These are phyloP conservation scores for Diaporthe vaccinii DNA, from an alignment of 2,329 filamentous ascomycete species.

Conservation along the genomic window DNA sequence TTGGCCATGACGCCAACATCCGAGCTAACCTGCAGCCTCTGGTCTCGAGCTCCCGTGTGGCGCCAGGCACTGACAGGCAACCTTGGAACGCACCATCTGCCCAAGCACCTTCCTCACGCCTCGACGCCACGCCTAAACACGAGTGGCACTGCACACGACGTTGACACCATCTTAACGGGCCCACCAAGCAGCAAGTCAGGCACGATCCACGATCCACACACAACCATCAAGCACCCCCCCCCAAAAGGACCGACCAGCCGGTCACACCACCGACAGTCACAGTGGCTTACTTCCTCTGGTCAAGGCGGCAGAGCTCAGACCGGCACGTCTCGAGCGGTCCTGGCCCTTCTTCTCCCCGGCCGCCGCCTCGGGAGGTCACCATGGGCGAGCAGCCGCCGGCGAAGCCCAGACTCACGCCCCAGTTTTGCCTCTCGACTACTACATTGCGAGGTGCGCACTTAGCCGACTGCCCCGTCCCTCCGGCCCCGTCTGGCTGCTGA, in stretches of 20 bases:
- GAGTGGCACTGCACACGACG: neutral
- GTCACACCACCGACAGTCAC: slow-evolving; percentile 46
- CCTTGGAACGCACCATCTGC: no score
- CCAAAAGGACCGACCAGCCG: slow-evolving; percentile 34
- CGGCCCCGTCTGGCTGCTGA: neutral
- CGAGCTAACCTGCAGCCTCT: neutral
- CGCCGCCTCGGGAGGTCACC: slow-evolving; percentile 46
- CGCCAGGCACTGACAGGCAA: neutral
- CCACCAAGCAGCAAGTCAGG: neutral
- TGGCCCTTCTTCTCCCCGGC: slow-evolving; percentile 33
- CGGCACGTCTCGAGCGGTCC: slow-evolving; percentile 52
- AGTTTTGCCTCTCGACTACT: slow-evolving; percentile 82
- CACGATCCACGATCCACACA: slow-evolving; percentile 39
- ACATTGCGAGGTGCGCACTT: slow-evolving; percentile 73
- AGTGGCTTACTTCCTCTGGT: slow-evolving; percentile 66
- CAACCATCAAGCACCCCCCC: slow-evolving; percentile 44
- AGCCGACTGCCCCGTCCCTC: neutral
- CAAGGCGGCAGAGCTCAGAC: slow-evolving; percentile 54
- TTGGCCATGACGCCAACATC: slow-evolving; percentile 11
- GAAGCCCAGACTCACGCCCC: slow-evolving; percentile 72
- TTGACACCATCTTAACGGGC: neutral
- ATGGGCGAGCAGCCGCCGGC: slow-evolving; percentile 62
- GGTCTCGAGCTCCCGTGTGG: neutral
- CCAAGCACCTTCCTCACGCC: neutral
- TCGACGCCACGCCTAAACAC: neutral